These are phyloP conservation scores for Aspergillus pseudotamarii DNA, from an alignment of 2,329 filamentous ascomycete species.

Conservation along the genomic window DNA sequence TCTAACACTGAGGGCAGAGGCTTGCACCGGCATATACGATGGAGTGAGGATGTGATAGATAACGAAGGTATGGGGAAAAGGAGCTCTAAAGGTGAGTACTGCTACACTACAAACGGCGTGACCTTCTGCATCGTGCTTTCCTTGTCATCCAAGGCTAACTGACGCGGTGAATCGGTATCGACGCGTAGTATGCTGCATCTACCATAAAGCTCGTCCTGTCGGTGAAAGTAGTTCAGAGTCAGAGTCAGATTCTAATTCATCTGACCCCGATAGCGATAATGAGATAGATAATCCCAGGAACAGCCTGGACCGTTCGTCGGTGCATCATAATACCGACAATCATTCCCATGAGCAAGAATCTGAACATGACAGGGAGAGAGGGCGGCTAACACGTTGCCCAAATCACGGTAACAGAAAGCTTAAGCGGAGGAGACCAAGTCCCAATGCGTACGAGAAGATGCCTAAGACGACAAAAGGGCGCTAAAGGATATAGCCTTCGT, in stretches of 20 bases:
- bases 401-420: conserved; percentile 24
- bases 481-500: not conserved
- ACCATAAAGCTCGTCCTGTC: conserved; percentile 79
- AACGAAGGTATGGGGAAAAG: conserved; percentile 95
- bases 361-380: conserved; percentile 19
- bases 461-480: conserved; percentile 35
- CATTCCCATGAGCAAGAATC: conserved; percentile 15
- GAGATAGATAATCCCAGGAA: conserved; percentile 28
- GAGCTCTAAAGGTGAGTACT: conserved; percentile 77
- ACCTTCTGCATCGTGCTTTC: not conserved
- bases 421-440: conserved; percentile 41
- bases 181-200: conserved; percentile 93
- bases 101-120: not conserved
- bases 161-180: conserved; percentile 85
- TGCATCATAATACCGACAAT: not conserved
- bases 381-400: conserved; percentile 20
- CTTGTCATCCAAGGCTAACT: conserved; percentile 1
- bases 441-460: conserved; percentile 53
- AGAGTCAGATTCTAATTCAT: conserved; percentile 56
- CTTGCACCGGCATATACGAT: conserved; percentile 71
- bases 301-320: conserved; percentile 1
- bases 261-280: conserved; percentile 51
- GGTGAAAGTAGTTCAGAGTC: conserved; percentile 75
- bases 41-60: conserved; percentile 91
- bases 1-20: conserved; percentile 23